Percentiles rank a stretch among this genome's conserved stretches.
Evolutionary conservation across 306 rosid genomes (phyloP).

Genomic region (Vicia villosa): DNA sequence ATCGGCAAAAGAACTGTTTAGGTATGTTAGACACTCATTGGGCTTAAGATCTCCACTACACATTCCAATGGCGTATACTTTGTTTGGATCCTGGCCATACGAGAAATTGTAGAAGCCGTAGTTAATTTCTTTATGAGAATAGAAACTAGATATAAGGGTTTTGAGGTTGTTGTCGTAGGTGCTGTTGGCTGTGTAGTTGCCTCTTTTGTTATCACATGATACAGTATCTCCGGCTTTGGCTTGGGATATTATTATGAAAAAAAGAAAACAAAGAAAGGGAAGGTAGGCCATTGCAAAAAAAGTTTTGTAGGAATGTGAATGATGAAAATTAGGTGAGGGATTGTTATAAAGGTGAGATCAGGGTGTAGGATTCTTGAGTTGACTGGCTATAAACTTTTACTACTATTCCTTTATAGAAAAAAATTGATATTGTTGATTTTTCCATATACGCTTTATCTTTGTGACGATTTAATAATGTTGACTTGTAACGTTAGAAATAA

Average conservation of each 20-base stretch:
- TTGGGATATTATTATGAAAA: not conserved
- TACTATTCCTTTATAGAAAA: too few relatives aligned
- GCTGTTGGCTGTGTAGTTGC: slow-evolving; percentile 26
- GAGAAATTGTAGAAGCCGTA: slow-evolving; percentile 46
- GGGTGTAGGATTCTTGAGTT: not conserved
- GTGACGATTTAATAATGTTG: too few relatives aligned
- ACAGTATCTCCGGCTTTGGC: not conserved
- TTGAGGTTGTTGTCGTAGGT: slow-evolving; percentile 41
- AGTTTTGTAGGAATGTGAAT: too few relatives aligned
- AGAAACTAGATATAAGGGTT: slow-evolving; percentile 37
- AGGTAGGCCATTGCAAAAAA: not conserved
- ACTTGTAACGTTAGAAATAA: too few relatives aligned
- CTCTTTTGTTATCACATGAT: not conserved
- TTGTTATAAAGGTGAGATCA: too few relatives aligned
- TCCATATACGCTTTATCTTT: too few relatives aligned
- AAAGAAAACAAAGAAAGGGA: not conserved
- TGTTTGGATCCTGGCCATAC: slow-evolving; percentile 34
- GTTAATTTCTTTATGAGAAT: not conserved
- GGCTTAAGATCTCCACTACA: slow-evolving; percentile 47
- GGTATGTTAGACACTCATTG: slow-evolving; percentile 34
- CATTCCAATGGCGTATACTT: slow-evolving; percentile 31
- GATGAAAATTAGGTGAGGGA: too few relatives aligned
- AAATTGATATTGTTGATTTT: too few relatives aligned
- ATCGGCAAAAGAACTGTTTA: not conserved
- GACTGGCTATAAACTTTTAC: not conserved